A percentile compares a stretch with the other conserved stretches of the same genome.
These are phyloP conservation scores for Colletotrichum sp. DNA, from an alignment of 2,329 filamentous ascomycete species.

Conservation along the genomic window DNA sequence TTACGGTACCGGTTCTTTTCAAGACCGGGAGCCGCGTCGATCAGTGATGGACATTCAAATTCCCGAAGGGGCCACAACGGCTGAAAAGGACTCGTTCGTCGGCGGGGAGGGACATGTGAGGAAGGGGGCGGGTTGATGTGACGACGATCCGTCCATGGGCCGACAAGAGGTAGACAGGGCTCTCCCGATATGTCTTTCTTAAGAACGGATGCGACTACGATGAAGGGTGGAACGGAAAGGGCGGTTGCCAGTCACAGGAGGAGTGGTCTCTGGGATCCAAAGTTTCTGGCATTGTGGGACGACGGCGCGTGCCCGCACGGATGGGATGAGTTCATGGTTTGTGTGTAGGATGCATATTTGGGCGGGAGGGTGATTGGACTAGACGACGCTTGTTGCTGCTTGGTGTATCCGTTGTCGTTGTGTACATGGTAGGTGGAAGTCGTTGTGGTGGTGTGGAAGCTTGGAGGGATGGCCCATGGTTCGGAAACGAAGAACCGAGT, in stretches of 20 bases:
- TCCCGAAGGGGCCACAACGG: not conserved
- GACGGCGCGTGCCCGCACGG: conserved; percentile 11
- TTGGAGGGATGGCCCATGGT: conserved; percentile 4
- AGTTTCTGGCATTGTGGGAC: not conserved
- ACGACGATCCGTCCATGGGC: conserved; percentile 9
- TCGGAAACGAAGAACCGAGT: conserved; percentile 13
- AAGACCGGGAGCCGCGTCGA: conserved; percentile 12
- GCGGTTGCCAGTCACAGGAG: not conserved
- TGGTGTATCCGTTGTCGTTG: not conserved
- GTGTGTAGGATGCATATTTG: not conserved
- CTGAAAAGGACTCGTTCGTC: not conserved
- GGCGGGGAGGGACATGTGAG: not conserved
- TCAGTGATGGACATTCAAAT: not conserved
- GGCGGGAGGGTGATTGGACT: not conserved
- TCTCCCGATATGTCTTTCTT: conserved; percentile 5
- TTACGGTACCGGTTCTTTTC: not conserved
- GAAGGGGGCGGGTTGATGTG: not conserved
- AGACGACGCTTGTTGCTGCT: not conserved
- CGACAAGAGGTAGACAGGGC: not conserved
- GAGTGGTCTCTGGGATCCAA: not conserved
- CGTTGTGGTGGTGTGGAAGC: not conserved
- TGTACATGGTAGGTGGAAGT: not conserved
- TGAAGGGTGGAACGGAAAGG: not conserved
- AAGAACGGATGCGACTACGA: not conserved
- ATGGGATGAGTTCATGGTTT: conserved; percentile 6